Evolutionary conservation across 805 yeast species (phyloP).

Genomic region (Wickerhamiella domercqiae): DNA sequence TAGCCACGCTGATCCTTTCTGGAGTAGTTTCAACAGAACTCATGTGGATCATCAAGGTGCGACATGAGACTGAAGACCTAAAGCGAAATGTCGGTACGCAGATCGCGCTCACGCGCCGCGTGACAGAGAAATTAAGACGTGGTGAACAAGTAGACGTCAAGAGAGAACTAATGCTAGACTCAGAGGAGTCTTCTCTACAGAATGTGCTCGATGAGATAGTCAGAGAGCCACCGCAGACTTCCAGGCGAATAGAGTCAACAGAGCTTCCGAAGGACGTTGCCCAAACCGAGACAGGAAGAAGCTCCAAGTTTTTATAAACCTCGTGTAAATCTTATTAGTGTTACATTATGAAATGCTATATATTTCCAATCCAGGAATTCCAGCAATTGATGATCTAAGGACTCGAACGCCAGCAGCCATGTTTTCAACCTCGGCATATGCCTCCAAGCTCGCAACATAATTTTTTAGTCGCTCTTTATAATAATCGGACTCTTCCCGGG

Average conservation of each 20-base stretch:
- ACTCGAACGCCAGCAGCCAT: slow-evolving; percentile 58
- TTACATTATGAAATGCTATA: no score
- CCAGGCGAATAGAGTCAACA: no score
- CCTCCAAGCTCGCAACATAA: slow-evolving; percentile 61
- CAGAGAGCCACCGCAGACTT: no score
- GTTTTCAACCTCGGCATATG: slow-evolving; percentile 59
- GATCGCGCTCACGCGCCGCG: slow-evolving; percentile 25
- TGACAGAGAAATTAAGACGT: slow-evolving; percentile 26
- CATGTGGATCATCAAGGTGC: slow-evolving; percentile 31
- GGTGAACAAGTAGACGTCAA: slow-evolving; percentile 31
- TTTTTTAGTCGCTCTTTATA: slow-evolving; percentile 57
- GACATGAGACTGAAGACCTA: slow-evolving; percentile 28
- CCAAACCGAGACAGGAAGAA: no score
- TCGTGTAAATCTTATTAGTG: no score
- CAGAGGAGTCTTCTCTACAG: slow-evolving; percentile 2
- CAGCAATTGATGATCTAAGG: slow-evolving; percentile 55
- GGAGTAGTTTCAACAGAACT: slow-evolving; percentile 34
- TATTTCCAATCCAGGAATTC: slow-evolving; percentile 37
- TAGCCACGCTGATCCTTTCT: slow-evolving; percentile 26
- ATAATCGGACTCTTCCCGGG: slow-evolving; percentile 41
- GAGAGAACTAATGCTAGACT: slow-evolving; percentile 25
- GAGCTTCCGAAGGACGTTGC: no score
- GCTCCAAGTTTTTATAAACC: no score
- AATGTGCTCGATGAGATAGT: slow-evolving; percentile 2
- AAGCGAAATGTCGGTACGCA: slow-evolving; percentile 27